Percentiles rank a stretch among this genome's conserved stretches.
These are phyloP conservation scores for Neurospora terricola DNA, from an alignment of 495 filamentous ascomycete species.

Conservation along the genomic window DNA sequence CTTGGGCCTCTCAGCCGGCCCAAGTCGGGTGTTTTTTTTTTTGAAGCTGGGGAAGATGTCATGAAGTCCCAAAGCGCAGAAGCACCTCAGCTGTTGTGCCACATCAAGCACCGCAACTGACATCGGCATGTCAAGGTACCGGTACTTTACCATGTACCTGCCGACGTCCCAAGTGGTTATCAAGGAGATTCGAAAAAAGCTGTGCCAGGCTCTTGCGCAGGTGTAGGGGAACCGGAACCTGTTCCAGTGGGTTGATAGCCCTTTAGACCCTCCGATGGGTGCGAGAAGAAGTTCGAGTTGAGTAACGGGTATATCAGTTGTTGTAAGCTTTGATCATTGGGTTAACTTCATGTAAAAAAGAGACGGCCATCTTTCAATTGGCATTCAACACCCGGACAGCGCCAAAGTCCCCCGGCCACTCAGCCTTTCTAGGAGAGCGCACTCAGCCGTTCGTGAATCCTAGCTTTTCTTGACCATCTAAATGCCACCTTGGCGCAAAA, in stretches of 20 bases:
- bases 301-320: neutral
- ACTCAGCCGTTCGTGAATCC: neutral
- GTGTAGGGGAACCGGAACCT: neutral
- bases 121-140: neutral
- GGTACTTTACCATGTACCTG: neutral
- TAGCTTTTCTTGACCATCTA: neutral
- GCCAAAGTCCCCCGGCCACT: neutral
- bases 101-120: neutral
- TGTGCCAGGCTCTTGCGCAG: neutral
- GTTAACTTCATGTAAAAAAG: neutral
- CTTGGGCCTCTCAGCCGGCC: too few species aligned
- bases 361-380: neutral
- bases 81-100: neutral
- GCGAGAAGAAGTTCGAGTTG: neutral
- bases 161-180: neutral
- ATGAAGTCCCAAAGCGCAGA: neutral
- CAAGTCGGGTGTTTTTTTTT: neutral
- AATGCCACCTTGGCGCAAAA: neutral
- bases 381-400: neutral
- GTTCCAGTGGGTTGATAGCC: neutral
- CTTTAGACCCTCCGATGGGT: neutral
- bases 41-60: neutral
- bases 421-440: neutral
- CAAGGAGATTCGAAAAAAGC: neutral
- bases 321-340: neutral